Evolutionary conservation across 371 early-diverging fungal species (phyloP), one percentile per base, ranked within the genome.

Genomic region (Rhizomucor pusillus): DNA sequence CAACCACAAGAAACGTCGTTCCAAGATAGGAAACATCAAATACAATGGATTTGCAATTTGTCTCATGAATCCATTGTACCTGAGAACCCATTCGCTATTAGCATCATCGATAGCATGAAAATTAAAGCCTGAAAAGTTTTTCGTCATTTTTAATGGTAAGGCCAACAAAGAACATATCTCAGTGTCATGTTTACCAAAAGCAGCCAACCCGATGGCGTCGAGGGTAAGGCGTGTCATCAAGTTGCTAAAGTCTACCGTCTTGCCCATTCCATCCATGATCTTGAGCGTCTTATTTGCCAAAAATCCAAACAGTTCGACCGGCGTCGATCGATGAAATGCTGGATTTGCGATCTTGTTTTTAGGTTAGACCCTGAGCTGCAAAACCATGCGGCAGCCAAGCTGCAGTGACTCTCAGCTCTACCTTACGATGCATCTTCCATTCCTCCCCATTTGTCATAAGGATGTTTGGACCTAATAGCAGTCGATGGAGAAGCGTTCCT

Each of bases 1-100:
- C 16, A 41, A 19, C 41, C 50, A 49, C 0, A 62, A 29, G 5
- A 60, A 51, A 1, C 50, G 58, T 24, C 62, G 47, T 24, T 82
- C 85, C 12, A 81, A 69, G 22, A 56, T 46, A 3, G 85, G 82
- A 24, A 84, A 75, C 47, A 81, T 46, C 37, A 69, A 62, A 43
- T 64, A 75, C 2, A 79, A 50, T 0, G 78, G 76, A 25, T 74
- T 52, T 1, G 49, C 47, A 36, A 67, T 47, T 2, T 52, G 64
- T 1, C 47, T 39, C 12, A 52, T 53, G 12, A 75, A 35, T 34
- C 57, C 47, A 33, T 68, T 59, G 52, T 76, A 76, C 29, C 37
- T 55, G 3, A 16, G 6, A 0, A 67, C 65, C 67, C 71, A 73
- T 54, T 60, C 41, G 16, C 47, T 71, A 0, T 68, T 24, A 29